phyloP scores from a whole-genome alignment of 305 asterid species.

The Andrographis paniculata region DNA sequence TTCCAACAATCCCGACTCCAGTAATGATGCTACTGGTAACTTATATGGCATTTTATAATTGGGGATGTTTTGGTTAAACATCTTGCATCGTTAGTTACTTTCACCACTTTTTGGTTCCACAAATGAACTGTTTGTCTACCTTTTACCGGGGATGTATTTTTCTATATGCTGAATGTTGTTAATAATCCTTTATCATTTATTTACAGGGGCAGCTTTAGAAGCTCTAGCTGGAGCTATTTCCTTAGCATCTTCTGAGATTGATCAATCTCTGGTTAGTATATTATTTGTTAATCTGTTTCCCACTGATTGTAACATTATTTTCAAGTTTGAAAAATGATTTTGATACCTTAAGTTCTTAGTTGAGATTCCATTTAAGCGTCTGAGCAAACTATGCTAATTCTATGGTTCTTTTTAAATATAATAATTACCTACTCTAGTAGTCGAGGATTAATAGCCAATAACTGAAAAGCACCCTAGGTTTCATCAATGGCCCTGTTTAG shows the following conservation, averaged over 20 bases:
- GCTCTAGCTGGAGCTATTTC: conserved; percentile 80
- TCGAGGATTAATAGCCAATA: no score
- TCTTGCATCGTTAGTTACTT: neutral
- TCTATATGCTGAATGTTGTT: neutral
- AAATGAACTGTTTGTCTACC: neutral
- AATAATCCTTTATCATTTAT: neutral
- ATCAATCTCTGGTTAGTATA: conserved; percentile 60
- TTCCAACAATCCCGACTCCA: conserved; percentile 79
- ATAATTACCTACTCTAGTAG: no score
- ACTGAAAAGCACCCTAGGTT: no score
- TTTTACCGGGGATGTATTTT: neutral
- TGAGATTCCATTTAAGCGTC: no score
- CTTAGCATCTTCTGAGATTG: conserved; percentile 64
- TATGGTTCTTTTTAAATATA: no score
- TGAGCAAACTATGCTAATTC: no score
- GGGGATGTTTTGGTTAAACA: neutral
- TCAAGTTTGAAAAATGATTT: neutral
- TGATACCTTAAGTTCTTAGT: no score
- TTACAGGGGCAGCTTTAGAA: conserved; percentile 79
- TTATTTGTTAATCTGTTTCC: neutral
- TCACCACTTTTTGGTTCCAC: conserved; percentile 1
- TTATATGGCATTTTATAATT: neutral
- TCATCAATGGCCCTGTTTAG: no score
- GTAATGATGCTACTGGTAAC: conserved; percentile 82
- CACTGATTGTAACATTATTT: neutral